Evolutionary conservation across 129 eudicot genomes (phyloP), one percentile per base, ranked within the genome.

Genomic region (Cynara cardunculus): DNA sequence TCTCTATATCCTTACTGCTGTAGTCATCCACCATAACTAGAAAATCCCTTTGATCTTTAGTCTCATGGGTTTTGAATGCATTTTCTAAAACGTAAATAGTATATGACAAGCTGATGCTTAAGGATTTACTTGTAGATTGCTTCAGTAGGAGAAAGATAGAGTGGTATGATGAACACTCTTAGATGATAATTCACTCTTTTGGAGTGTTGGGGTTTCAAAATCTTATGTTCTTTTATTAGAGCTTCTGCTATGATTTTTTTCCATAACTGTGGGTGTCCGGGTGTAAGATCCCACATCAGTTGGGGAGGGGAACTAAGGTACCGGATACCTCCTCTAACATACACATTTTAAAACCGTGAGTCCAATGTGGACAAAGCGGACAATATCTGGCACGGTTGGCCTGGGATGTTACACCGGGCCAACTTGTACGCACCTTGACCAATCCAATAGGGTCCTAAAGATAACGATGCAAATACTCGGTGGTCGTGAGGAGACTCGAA

Each of bases 101-200:
- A 49, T 49, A 49, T 49, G 61, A 49, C 18, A 78, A 27, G 46
- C 68, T 27, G 64, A 77, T 77, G 24, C 61, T 34, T 34, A 12
- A 22, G 19, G 59, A 62, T 62, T 44, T 34, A 34, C 56, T 1
- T 39, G 64, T 76, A 61, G n/a, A 39, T 41, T 25, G 65, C 74
- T 44, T 77, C 65, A 66, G 5, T 61, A 61, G 10, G 67, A 61
- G 67, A 21, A 61, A 61, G 67, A 21, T 73, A 78, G 62, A 67
- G 27, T 5, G 10, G 24, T 61, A 61, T 61, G 3, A 5, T 21
- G 67, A 21, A 61, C 26, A 19, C 67, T 61, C 67, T 61, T 61
- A 10, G 46, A 67, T 78, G 41, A 66, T 66, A 78, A 39, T 37
- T 66, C 25, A 78, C 13, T 28, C 3, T 67, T 78, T 13, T 25